Conservation (phyloP, 2,329 filamentous ascomycete genomes). For the Neonectria coccinea region DNA sequence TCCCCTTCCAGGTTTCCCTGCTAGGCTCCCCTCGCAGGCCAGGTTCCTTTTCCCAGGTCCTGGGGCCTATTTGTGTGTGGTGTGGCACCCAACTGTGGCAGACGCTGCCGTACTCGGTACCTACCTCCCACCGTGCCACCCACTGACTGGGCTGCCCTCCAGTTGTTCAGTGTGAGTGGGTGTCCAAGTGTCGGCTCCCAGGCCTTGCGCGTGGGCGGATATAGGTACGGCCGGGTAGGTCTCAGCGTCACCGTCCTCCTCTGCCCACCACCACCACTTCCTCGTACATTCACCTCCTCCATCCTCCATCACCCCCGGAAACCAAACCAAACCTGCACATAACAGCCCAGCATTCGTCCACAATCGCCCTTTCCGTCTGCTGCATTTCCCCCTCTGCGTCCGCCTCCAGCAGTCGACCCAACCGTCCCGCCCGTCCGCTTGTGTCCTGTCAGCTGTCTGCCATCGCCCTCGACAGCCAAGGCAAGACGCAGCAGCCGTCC, state of each 20-base stretch:
- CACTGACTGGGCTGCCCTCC: not conserved
- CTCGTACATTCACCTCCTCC: constrained; percentile 38
- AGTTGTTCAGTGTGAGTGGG: not conserved
- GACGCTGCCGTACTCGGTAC: not conserved
- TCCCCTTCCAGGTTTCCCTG: constrained; percentile 40
- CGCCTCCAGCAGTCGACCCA: constrained; percentile 33
- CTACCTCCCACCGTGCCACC: not conserved
- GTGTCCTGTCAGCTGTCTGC: constrained; percentile 43
- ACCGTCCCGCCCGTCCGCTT: constrained; percentile 41
- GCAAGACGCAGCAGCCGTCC: constrained; percentile 39
- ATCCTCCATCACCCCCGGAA: constrained; percentile 22
- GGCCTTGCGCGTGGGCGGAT: constrained; percentile 36
- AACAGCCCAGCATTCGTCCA: constrained; percentile 22
- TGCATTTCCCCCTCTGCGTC: constrained; percentile 26
- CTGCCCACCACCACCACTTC: constrained; percentile 39
- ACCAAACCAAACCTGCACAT: constrained; percentile 15
- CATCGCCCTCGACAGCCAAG: constrained; percentile 34
- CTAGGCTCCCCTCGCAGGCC: constrained; percentile 29
- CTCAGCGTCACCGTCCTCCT: constrained; percentile 40
- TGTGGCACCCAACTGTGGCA: constrained; percentile 7
- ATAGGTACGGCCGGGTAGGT: constrained; percentile 46
- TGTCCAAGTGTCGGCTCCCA: not conserved
- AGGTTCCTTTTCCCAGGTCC: constrained; percentile 37
- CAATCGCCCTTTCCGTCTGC: constrained; percentile 20
- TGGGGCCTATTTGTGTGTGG: constrained; percentile 12